Percentiles rank a stretch among this genome's conserved stretches.
Evolutionary conservation across 2,329 filamentous ascomycete genomes (phyloP).

Genomic region (Cladosporium velox): DNA sequence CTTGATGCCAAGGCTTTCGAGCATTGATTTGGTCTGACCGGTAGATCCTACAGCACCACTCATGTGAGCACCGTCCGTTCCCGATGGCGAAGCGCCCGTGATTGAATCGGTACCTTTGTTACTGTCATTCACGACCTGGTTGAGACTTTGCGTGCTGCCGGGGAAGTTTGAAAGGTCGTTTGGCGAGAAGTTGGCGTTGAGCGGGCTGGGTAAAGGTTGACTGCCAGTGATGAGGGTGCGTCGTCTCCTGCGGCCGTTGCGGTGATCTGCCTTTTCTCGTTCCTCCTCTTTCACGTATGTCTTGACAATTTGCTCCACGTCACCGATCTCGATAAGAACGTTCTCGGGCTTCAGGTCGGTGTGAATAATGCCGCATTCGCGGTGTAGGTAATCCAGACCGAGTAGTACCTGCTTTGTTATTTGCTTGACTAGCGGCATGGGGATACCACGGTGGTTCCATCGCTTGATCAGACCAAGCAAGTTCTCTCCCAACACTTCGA

Average conservation of each 20-base stretch:
- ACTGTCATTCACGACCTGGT: constrained; percentile 75
- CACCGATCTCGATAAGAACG: constrained; percentile 96
- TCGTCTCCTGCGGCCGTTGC: constrained; percentile 85
- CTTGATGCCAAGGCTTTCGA: constrained; percentile 58
- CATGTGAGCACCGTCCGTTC: constrained; percentile 52
- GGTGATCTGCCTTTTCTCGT: constrained; percentile 70
- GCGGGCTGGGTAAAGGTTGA: constrained; percentile 89
- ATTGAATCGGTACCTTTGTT: constrained; percentile 60
- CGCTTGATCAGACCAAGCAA: constrained; percentile 92
- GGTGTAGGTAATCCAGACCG: constrained; percentile 92
- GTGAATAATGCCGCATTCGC: constrained; percentile 98
- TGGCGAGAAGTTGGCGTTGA: constrained; percentile 88
- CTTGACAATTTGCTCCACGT: constrained; percentile 98
- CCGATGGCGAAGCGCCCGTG: constrained; percentile 36
- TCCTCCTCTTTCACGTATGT: constrained; percentile 84
- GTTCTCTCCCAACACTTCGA: constrained; percentile 96
- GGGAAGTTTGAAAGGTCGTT: constrained; percentile 65
- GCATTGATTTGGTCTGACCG: constrained; percentile 58
- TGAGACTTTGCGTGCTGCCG: constrained; percentile 70
- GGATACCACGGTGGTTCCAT: constrained; percentile 97
- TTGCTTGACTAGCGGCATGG: constrained; percentile 94
- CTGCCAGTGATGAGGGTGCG: constrained; percentile 95
- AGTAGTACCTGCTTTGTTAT: constrained; percentile 98
- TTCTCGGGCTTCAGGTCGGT: constrained; percentile 98
- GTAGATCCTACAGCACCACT: constrained; percentile 56